Conservation (phyloP, 306 rosid species). For the Prunus mume region DNA sequence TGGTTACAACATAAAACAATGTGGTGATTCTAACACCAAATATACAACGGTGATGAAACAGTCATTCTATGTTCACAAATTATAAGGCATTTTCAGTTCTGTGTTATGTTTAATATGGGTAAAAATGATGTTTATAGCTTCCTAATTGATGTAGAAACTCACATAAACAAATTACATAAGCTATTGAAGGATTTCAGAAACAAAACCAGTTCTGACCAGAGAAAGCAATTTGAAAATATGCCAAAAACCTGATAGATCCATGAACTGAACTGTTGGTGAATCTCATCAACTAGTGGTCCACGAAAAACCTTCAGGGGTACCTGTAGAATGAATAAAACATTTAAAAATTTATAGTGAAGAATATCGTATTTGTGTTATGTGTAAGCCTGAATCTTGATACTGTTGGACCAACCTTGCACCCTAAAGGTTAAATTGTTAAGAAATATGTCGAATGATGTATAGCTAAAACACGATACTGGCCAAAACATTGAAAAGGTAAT, state of each 20-base stretch:
- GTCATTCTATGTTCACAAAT: neutral
- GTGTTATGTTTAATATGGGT: neutral
- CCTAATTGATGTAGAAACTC: neutral
- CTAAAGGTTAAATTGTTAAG: too few species aligned
- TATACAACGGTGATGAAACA: neutral
- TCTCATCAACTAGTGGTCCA: constrained; percentile 70
- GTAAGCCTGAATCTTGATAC: too few species aligned
- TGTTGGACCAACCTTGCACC: too few species aligned
- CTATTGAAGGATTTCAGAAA: neutral
- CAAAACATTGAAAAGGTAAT: neutral
- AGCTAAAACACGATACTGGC: too few species aligned
- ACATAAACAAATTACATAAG: neutral
- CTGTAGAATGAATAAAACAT: constrained; percentile 31
- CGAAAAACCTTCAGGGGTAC: constrained; percentile 56
- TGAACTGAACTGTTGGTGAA: constrained; percentile 65
- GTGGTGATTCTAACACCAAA: neutral
- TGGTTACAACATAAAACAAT: neutral
- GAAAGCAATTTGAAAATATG: constrained; percentile 4
- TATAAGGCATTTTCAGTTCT: neutral
- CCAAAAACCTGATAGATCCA: constrained; percentile 83
- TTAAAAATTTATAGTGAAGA: neutral
- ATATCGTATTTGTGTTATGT: too few species aligned
- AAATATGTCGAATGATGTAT: too few species aligned
- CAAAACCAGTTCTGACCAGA: neutral
- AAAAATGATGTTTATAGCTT: neutral